Evolutionary conservation across 2,329 filamentous ascomycete species (phyloP).

Genomic region (Dothidotthia symphoricarpi): DNA sequence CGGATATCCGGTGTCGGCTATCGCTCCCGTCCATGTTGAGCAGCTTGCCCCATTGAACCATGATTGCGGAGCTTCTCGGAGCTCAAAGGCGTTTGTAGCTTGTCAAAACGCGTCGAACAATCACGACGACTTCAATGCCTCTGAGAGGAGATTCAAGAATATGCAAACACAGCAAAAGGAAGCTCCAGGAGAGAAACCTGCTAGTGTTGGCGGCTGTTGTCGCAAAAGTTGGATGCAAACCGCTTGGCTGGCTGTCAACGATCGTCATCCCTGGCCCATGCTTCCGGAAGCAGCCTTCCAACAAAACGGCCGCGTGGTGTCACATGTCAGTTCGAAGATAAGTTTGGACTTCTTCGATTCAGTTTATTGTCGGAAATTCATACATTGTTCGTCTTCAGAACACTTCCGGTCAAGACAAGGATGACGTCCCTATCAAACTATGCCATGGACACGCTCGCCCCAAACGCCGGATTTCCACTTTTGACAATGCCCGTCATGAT

Average conservation of each 20-base stretch:
- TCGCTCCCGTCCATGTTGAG: conserved; percentile 41
- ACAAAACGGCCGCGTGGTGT: no score
- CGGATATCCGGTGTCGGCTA: conserved; percentile 40
- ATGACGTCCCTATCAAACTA: conserved; percentile 21
- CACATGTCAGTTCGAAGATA: no score
- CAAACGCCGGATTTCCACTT: conserved; percentile 33
- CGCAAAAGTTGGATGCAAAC: conserved; percentile 9
- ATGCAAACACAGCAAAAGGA: conserved; percentile 4
- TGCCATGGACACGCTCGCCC: conserved; percentile 20
- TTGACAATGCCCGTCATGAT: conserved; percentile 21
- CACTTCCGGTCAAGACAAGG: conserved; percentile 4
- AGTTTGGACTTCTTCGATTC: background rate
- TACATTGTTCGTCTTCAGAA: no score
- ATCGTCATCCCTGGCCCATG: conserved; percentile 3
- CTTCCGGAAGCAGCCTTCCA: no score
- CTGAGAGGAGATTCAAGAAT: background rate
- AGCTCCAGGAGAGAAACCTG: background rate
- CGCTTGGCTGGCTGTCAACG: conserved; percentile 1
- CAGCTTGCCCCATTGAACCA: conserved; percentile 43
- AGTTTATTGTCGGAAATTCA: no score
- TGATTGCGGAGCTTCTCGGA: conserved; percentile 13
- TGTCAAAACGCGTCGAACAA: background rate
- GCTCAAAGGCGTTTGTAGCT: no score
- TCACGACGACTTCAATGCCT: conserved; percentile 1
- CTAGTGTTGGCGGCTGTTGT: conserved; percentile 7